These are phyloP conservation scores for Didymella glomerata DNA, from an alignment of 2,329 filamentous ascomycete species.

Conservation along the genomic window DNA sequence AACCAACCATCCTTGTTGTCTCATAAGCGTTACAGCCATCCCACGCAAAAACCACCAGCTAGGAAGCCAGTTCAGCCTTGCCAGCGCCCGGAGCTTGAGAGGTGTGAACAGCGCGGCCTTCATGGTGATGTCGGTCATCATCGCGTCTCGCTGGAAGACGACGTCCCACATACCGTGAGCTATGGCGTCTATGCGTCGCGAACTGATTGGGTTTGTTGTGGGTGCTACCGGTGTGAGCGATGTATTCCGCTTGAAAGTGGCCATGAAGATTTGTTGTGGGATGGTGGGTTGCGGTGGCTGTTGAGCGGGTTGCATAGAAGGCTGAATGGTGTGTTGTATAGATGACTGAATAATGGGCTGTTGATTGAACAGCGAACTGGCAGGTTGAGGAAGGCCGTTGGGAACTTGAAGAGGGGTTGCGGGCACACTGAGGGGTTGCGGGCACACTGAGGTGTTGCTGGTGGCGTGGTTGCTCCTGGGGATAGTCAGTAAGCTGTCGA, in stretches of 20 bases:
- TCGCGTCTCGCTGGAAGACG: conserved; percentile 9
- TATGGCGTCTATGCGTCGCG: conserved; percentile 16
- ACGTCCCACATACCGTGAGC: conserved; percentile 28
- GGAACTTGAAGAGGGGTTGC: neutral
- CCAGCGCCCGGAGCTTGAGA: conserved; percentile 28
- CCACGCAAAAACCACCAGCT: conserved; percentile 37
- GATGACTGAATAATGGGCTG: neutral
- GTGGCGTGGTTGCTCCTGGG: neutral
- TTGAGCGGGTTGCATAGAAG: neutral
- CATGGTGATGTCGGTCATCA: conserved; percentile 14
- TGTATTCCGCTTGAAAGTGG: neutral
- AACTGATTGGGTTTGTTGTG: neutral
- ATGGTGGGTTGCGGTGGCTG: neutral
- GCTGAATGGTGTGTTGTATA: neutral
- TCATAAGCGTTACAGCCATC: neutral
- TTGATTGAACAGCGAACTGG: neutral
- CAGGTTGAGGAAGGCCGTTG: neutral
- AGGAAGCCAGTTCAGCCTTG: conserved; percentile 30
- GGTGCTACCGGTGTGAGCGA: neutral
- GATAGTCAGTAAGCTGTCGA: neutral
- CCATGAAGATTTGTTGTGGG: neutral
- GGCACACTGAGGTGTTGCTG: conserved; percentile 1
- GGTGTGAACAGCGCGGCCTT: conserved; percentile 21
- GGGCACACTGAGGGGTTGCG: conserved; percentile 1
- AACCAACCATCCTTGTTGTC: neutral